Evolutionary conservation across 306 rosid species (phyloP).

Genomic region (Alnus rubra): DNA sequence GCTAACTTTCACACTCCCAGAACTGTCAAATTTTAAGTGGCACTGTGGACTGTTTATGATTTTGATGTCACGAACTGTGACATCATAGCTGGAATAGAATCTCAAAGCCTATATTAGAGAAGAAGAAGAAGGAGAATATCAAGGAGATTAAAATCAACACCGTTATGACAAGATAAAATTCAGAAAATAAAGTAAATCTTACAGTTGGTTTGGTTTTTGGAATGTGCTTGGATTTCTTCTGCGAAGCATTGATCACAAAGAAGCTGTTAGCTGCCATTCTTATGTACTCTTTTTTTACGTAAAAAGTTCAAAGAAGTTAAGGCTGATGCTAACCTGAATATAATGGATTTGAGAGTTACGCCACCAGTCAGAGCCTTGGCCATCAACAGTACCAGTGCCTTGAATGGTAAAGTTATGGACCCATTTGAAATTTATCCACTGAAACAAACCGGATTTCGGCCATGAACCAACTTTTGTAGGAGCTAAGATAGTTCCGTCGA

Average conservation of each 20-base stretch:
- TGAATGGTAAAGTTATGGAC: conserved; percentile 70
- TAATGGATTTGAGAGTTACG: conserved; percentile 25
- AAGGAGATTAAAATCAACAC: conserved; percentile 10
- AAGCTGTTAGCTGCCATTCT: neutral
- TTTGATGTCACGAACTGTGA: conserved; percentile 61
- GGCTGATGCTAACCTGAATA: conserved; percentile 39
- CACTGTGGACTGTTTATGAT: conserved; percentile 85
- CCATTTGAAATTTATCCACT: conserved; percentile 91
- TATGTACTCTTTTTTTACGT: neutral
- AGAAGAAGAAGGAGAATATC: neutral
- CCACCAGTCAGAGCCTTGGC: conserved; percentile 92
- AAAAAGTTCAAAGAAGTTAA: neutral
- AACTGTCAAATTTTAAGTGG: conserved; percentile 87
- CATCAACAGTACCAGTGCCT: conserved; percentile 82
- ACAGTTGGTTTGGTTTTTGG: conserved; percentile 79
- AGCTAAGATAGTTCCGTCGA: conserved; percentile 81
- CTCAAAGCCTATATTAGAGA: conserved; percentile 68
- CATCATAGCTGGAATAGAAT: conserved; percentile 64
- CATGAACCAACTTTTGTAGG: conserved; percentile 71
- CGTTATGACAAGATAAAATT: neutral
- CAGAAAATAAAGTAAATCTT: conserved; percentile 28
- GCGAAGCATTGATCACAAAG: conserved; percentile 23
- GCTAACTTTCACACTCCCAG: conserved; percentile 53
- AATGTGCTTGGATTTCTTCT: conserved; percentile 51
- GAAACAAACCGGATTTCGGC: conserved; percentile 68